Percentiles rank a stretch among this genome's conserved stretches.
Conservation (phyloP, 345 rosid genomes). For the Citrus inodora region DNA sequence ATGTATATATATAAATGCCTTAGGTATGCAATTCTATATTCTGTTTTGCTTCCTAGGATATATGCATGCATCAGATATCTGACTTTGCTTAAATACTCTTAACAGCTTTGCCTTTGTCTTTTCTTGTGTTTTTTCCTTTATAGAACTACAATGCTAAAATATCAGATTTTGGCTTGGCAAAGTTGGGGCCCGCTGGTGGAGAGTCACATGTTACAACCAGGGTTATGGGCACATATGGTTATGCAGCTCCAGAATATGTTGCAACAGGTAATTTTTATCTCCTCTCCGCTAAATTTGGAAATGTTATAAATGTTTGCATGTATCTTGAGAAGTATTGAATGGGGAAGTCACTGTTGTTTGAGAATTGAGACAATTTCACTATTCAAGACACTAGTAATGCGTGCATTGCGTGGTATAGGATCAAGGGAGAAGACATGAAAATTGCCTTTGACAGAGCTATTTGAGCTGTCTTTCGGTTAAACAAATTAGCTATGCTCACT, state of each 20-base stretch:
- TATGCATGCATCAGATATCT: not conserved
- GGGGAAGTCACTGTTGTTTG: not conserved
- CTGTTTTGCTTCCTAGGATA: not conserved
- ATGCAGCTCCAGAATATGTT: conserved; percentile 69
- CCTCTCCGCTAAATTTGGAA: not conserved
- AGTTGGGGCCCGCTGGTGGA: conserved; percentile 54
- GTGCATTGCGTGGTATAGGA: not conserved
- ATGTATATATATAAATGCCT: not conserved
- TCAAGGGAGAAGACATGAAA: not conserved
- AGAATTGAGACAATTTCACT: not conserved
- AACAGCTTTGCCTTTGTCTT: not conserved
- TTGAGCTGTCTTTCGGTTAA: not conserved
- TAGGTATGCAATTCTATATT: not conserved
- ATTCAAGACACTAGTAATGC: not conserved
- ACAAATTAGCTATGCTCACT: not conserved
- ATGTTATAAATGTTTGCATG: not conserved
- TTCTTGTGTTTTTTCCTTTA: not conserved
- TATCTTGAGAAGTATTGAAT: not conserved
- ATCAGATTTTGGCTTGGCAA: conserved; percentile 73
- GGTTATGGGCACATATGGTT: conserved; percentile 44
- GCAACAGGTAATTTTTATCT: conserved; percentile 46
- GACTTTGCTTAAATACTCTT: not conserved
- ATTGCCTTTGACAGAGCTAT: not conserved
- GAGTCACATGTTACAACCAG: conserved; percentile 47
- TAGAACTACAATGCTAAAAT: conserved; percentile 57